Evolutionary conservation across 2,329 filamentous ascomycete genomes (phyloP).

Genomic region (Fusarium multiceps): DNA sequence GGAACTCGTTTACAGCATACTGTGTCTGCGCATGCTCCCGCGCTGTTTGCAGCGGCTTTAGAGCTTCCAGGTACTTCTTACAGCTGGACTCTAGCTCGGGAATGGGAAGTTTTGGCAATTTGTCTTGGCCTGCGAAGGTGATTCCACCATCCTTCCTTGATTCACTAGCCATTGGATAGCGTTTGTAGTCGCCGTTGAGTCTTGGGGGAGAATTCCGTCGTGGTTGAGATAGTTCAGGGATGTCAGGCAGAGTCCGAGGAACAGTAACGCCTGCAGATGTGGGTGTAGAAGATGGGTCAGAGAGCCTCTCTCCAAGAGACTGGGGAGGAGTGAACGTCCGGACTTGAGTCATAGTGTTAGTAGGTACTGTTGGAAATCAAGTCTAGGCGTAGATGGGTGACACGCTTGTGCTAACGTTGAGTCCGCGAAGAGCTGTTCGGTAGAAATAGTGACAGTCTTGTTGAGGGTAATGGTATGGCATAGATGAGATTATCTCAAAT

Average conservation of each 20-base stretch:
- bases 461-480: constrained; percentile 85
- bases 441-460: constrained; percentile 96
- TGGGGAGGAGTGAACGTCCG: constrained; percentile 69
- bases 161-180: constrained; percentile 66
- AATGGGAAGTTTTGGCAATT: constrained; percentile 90
- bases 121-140: constrained; percentile 90
- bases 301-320: constrained; percentile 77
- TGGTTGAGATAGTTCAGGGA: constrained; percentile 44
- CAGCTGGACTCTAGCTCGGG: constrained; percentile 85
- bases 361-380: constrained; percentile 15
- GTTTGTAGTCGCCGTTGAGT: constrained; percentile 51
- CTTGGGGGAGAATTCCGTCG: constrained; percentile 40
- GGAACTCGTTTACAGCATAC: constrained; percentile 83
- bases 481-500: constrained; percentile 54
- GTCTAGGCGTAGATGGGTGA: constrained; percentile 78
- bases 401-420: constrained; percentile 83
- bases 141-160: constrained; percentile 74
- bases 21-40: constrained; percentile 87
- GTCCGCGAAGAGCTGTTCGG: constrained; percentile 85
- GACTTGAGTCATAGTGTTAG: constrained; percentile 54
- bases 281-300: constrained; percentile 49
- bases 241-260: constrained; percentile 56
- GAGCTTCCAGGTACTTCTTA: constrained; percentile 80
- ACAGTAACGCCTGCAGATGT: constrained; percentile 48
- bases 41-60: constrained; percentile 82